A percentile compares a stretch with the other conserved stretches of the same genome.
These are phyloP conservation scores for Elaeis guineensis DNA, from an alignment of 176 grass and related monocot species.

Conservation along the genomic window DNA sequence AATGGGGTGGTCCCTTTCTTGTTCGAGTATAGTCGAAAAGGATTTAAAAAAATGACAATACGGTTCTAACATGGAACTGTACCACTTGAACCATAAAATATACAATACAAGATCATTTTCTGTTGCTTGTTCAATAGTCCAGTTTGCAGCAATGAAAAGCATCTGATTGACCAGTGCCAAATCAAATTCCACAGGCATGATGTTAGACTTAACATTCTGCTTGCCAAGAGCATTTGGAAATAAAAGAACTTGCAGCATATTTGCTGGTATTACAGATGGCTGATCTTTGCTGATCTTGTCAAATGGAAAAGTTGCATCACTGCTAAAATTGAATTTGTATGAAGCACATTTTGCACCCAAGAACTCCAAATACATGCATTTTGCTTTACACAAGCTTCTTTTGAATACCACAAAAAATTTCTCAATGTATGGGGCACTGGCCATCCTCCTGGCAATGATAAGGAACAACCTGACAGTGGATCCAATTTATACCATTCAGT, in stretches of 20 bases:
- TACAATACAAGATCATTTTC: constrained; percentile 54
- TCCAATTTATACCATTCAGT: constrained; percentile 30
- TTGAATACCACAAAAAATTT: constrained; percentile 70
- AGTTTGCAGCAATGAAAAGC: constrained; percentile 92
- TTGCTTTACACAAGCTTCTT: constrained; percentile 58
- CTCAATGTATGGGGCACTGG: constrained; percentile 58
- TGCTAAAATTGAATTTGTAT: constrained; percentile 40
- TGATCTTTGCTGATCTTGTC: constrained; percentile 23
- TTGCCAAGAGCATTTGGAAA: constrained; percentile 25
- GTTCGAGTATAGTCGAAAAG: constrained; percentile 39
- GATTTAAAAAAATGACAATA: constrained; percentile 63
- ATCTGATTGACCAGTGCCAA: constrained; percentile 43
- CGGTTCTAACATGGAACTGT: constrained; percentile 34
- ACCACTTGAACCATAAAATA: constrained; percentile 57
- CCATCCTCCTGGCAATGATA: constrained; percentile 73
- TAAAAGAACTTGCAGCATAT: constrained; percentile 22
- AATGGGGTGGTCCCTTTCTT: constrained; percentile 59
- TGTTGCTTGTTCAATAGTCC: constrained; percentile 73
- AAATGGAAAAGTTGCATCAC: constrained; percentile 10
- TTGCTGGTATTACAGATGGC: constrained; percentile 33
- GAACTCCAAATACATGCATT: constrained; percentile 74
- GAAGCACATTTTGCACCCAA: constrained; percentile 58
- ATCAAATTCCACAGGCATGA: constrained; percentile 29
- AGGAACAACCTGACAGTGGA: constrained; percentile 34
- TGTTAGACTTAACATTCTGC: constrained; percentile 14